Conservation (phyloP, 441 rosid genomes). For the Arabidopsis hybrid region DNA sequence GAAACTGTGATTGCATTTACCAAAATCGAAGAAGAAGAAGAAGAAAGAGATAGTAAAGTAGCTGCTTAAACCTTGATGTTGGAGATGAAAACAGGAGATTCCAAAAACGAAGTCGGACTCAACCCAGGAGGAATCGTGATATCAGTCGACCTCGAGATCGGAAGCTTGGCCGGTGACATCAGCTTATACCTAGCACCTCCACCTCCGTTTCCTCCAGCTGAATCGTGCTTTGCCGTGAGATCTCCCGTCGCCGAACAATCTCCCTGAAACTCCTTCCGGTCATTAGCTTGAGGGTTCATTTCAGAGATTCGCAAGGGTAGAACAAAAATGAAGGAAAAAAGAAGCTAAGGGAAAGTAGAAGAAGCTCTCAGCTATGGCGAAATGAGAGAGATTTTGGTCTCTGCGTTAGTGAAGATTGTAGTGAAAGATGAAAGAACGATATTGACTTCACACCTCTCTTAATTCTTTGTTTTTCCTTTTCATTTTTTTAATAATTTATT, state of each 20-base stretch:
- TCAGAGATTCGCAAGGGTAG: background rate
- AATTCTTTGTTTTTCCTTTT: background rate
- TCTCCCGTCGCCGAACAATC: slow-evolving; percentile 34
- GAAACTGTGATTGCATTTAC: background rate
- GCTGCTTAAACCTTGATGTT: slow-evolving; percentile 78
- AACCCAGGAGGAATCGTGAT: slow-evolving; percentile 86
- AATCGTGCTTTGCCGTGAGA: slow-evolving; percentile 38
- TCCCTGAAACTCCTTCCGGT: slow-evolving; percentile 36
- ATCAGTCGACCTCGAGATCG: slow-evolving; percentile 88
- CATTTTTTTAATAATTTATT: background rate
- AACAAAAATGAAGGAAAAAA: slow-evolving; percentile 27
- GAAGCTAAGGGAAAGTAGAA: slow-evolving; percentile 19
- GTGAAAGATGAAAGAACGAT: slow-evolving; percentile 29
- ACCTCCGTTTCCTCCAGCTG: slow-evolving; percentile 48
- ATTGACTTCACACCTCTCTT: slow-evolving; percentile 54
- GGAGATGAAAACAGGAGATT: slow-evolving; percentile 93
- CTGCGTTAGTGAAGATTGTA: slow-evolving; percentile 49
- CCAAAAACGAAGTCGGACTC: slow-evolving; percentile 91
- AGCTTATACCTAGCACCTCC: slow-evolving; percentile 91
- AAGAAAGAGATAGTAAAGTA: background rate
- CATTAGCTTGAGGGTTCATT: slow-evolving; percentile 50
- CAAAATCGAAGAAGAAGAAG: background rate
- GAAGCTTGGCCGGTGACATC: slow-evolving; percentile 96
- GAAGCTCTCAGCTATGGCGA: slow-evolving; percentile 13
- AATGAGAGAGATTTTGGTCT: background rate